These are phyloP conservation scores for Chalara sp. DNA, from an alignment of 2,329 filamentous ascomycete species.

Conservation along the genomic window DNA sequence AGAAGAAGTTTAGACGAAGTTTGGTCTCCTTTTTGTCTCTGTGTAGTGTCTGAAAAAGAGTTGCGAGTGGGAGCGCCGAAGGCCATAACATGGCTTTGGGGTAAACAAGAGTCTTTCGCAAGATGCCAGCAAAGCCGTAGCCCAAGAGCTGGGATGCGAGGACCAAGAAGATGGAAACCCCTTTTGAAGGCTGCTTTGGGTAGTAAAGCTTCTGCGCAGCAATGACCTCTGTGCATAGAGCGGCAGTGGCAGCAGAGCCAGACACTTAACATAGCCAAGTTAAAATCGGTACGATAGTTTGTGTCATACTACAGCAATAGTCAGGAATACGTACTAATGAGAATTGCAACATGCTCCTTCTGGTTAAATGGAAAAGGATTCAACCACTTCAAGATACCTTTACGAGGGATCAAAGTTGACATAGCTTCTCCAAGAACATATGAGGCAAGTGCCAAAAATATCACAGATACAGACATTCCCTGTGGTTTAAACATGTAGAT, in stretches of 20 bases:
- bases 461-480: conserved; percentile 32
- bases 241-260: conserved; percentile 52
- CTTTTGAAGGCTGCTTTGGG: conserved; percentile 58
- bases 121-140: conserved; percentile 55
- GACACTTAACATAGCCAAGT: conserved; percentile 21
- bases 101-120: conserved; percentile 48
- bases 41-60: conserved; percentile 34
- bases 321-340: conserved; percentile 35
- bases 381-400: conserved; percentile 39
- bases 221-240: conserved; percentile 66
- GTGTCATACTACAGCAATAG: no score
- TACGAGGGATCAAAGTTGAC: conserved; percentile 28
- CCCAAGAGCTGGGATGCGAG: conserved; percentile 56
- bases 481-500: conserved; percentile 42
- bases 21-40: conserved; percentile 29
- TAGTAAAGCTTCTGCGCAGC: conserved; percentile 66
- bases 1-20: conserved; percentile 30
- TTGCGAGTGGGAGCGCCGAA: conserved; percentile 29
- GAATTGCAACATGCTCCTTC: conserved; percentile 62
- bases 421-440: conserved; percentile 34
- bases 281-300: no score
- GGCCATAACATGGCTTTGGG: conserved; percentile 29
- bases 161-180: conserved; percentile 51
- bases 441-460: conserved; percentile 36
- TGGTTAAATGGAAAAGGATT: conserved; percentile 63